Percentiles rank a stretch among this genome's conserved stretches.
phyloP scores from a whole-genome alignment of 305 asterid genomes.

The Fraxinus angustifolia region DNA sequence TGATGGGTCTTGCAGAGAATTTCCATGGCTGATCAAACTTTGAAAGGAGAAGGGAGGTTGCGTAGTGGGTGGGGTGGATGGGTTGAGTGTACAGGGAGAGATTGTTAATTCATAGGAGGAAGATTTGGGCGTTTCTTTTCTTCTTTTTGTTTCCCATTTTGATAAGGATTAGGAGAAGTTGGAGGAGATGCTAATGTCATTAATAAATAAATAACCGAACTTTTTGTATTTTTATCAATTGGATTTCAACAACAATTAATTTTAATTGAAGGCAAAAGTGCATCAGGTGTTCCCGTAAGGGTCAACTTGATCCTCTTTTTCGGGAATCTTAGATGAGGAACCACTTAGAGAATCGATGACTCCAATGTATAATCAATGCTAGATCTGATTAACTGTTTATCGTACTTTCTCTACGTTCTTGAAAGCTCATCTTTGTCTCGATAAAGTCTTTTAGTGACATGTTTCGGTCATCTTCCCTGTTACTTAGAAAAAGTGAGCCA shows the following conservation, averaged over 20 bases:
- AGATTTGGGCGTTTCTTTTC: not conserved
- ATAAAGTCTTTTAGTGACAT: too few relatives aligned
- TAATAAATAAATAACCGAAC: not conserved
- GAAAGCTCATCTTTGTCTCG: too few relatives aligned
- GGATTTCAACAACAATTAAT: not conserved
- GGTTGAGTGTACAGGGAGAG: not conserved
- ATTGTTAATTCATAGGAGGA: not conserved
- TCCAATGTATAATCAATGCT: too few relatives aligned
- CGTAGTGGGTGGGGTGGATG: not conserved
- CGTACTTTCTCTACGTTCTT: too few relatives aligned
- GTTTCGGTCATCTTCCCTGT: too few relatives aligned
- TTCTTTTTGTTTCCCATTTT: not conserved
- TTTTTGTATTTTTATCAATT: not conserved
- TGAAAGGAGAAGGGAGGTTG: not conserved
- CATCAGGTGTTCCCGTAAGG: too few relatives aligned
- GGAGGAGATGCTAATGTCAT: not conserved
- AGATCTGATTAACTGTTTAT: too few relatives aligned
- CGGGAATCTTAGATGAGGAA: too few relatives aligned
- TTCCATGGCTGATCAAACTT: conserved; percentile 29
- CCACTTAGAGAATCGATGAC: too few relatives aligned
- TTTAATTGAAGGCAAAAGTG: not conserved
- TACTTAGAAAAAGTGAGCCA: too few relatives aligned
- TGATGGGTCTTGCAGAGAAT: conserved; percentile 29
- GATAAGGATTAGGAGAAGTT: not conserved
- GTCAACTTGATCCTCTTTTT: too few relatives aligned